Conservation (phyloP, 1,139 yeast species). For the Taphrina wiesneri region DNA sequence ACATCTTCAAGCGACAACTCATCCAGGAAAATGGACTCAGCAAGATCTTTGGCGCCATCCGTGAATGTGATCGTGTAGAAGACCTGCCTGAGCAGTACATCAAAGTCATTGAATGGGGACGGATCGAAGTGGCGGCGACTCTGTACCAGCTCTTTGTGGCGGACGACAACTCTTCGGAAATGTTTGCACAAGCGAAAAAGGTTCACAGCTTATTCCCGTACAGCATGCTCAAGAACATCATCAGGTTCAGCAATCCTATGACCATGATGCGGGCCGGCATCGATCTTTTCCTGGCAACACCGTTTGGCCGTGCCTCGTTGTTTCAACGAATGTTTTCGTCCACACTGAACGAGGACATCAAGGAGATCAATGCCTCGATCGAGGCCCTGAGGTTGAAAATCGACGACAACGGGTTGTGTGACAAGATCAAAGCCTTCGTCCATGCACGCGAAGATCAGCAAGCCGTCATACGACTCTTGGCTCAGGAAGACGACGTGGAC, state of each 20-base stretch:
- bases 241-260: conserved; percentile 82
- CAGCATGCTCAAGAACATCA: conserved; percentile 66
- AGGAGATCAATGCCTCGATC: conserved; percentile 61
- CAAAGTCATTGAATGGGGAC: conserved; percentile 76
- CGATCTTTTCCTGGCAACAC: conserved; percentile 76
- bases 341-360: conserved; percentile 75
- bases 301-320: conserved; percentile 69
- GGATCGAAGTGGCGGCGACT: conserved; percentile 79
- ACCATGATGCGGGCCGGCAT: conserved; percentile 73
- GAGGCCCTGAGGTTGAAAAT: conserved; percentile 52
- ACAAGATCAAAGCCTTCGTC: conserved; percentile 43
- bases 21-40: conserved; percentile 55
- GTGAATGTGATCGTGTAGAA: conserved; percentile 54
- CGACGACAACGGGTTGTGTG: conserved; percentile 43
- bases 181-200: conserved; percentile 65
- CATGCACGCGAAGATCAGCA: conserved; percentile 39
- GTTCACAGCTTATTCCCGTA: conserved; percentile 79
- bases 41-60: conserved; percentile 64
- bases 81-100: conserved; percentile 68
- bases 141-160: conserved; percentile 76
- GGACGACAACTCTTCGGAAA: conserved; percentile 73
- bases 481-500: conserved; percentile 41
- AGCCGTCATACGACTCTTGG: conserved; percentile 41
- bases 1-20: conserved; percentile 55
- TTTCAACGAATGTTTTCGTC: conserved; percentile 72